Conservation (phyloP, 2,329 filamentous ascomycete species). For the Bipolaris zeicola region DNA sequence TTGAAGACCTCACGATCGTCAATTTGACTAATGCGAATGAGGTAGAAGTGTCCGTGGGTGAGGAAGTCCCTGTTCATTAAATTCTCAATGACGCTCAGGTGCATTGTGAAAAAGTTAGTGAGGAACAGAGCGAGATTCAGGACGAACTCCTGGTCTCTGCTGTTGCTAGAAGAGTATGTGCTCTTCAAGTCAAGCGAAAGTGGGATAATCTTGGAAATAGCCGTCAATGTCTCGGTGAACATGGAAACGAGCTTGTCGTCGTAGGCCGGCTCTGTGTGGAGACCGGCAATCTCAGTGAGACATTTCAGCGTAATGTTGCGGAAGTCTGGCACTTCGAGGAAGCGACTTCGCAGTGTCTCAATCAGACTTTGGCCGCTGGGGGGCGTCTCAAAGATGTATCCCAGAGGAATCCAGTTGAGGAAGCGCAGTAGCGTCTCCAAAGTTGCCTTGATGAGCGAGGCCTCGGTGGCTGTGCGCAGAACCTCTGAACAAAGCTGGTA, state of each 20-base stretch:
- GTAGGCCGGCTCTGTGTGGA: slow-evolving; percentile 86
- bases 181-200: slow-evolving; percentile 86
- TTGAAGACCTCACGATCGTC: slow-evolving; percentile 99
- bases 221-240: slow-evolving; percentile 96
- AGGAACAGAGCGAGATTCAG: slow-evolving; percentile 95
- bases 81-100: slow-evolving; percentile 92
- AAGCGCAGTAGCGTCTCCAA: slow-evolving; percentile 94
- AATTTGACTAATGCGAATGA: slow-evolving; percentile 97
- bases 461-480: slow-evolving; percentile 83
- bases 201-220: slow-evolving; percentile 91
- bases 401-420: slow-evolving; percentile 97
- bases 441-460: slow-evolving; percentile 92
- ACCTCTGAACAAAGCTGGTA: slow-evolving; percentile 98
- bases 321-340: slow-evolving; percentile 92
- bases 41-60: slow-evolving; percentile 94
- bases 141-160: slow-evolving; percentile 94
- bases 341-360: slow-evolving; percentile 88
- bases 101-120: slow-evolving; percentile 95
- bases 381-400: slow-evolving; percentile 97
- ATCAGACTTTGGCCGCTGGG: slow-evolving; percentile 68
- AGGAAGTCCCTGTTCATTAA: slow-evolving; percentile 94
- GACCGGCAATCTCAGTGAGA: slow-evolving; percentile 92
- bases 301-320: slow-evolving; percentile 96
- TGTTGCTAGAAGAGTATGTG: slow-evolving; percentile 90
- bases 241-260: slow-evolving; percentile 96